phyloP scores from a whole-genome alignment of 768 basidiomycete species.

The Boletus bicolor region DNA sequence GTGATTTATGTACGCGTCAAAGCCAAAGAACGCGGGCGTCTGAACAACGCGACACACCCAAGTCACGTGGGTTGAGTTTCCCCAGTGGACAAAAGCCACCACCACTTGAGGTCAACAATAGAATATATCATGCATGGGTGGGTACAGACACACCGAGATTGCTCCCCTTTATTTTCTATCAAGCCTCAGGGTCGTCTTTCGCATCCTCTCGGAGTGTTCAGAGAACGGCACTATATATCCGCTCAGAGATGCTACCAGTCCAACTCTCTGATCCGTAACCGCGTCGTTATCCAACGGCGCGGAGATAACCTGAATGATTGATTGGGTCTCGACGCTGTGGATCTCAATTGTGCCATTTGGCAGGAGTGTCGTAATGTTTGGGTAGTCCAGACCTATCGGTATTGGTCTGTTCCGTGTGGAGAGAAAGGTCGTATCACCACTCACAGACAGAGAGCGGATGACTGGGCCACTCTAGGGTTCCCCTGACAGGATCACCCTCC shows the following conservation, averaged over 20 bases:
- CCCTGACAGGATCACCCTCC: slow-evolving; percentile 84
- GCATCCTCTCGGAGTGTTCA: slow-evolving; percentile 40
- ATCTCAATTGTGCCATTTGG: slow-evolving; percentile 78
- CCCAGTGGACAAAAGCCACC: slow-evolving; percentile 1
- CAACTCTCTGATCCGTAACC: slow-evolving; percentile 25
- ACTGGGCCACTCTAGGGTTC: slow-evolving; percentile 81
- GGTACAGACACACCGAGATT: slow-evolving; percentile 22
- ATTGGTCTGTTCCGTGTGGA: not conserved
- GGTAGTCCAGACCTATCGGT: slow-evolving; percentile 69
- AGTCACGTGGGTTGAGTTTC: slow-evolving; percentile 27
- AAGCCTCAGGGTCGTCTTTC: slow-evolving; percentile 31
- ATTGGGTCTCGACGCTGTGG: slow-evolving; percentile 74
- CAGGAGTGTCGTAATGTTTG: slow-evolving; percentile 74
- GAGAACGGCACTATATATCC: slow-evolving; percentile 44
- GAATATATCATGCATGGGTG: not conserved
- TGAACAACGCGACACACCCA: slow-evolving; percentile 17
- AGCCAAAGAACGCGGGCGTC: slow-evolving; percentile 2
- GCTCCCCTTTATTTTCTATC: slow-evolving; percentile 10
- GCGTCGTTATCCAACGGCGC: slow-evolving; percentile 37
- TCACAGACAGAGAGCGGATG: slow-evolving; percentile 76
- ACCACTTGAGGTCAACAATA: slow-evolving; percentile 7
- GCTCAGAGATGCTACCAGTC: slow-evolving; percentile 28
- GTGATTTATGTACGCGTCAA: slow-evolving; percentile 11
- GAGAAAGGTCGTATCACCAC: slow-evolving; percentile 28
- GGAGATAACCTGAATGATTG: slow-evolving; percentile 65